phyloP scores from a whole-genome alignment of 257 asterid genomes.

The Solanum rostratum region DNA sequence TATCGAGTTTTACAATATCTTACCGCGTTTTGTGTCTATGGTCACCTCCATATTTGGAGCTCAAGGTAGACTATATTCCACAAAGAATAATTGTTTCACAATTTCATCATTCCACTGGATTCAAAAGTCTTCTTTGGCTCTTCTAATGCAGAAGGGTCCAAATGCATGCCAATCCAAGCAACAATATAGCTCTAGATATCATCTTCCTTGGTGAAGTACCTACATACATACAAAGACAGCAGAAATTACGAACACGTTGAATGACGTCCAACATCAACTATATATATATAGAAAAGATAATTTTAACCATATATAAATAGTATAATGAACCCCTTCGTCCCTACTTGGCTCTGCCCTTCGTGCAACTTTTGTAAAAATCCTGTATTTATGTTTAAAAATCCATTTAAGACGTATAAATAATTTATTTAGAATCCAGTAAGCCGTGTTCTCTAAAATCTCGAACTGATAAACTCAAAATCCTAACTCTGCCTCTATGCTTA shows the following conservation, averaged over 20 bases:
- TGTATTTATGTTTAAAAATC: neutral
- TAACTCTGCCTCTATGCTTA: neutral
- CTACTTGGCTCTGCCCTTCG: no score
- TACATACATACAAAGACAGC: neutral
- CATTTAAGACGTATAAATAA: neutral
- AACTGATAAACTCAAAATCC: neutral
- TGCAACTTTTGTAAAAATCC: neutral
- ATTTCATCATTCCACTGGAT: neutral
- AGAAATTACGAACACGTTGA: neutral
- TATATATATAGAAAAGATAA: no score
- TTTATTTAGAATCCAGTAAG: neutral
- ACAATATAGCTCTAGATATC: neutral
- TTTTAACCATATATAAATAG: no score
- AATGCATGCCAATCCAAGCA: slow-evolving; percentile 17
- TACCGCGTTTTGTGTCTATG: neutral
- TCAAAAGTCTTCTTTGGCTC: neutral
- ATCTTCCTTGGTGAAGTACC: slow-evolving; percentile 17
- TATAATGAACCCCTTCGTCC: no score
- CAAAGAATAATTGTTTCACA: neutral
- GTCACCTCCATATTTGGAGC: neutral
- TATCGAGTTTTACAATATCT: neutral
- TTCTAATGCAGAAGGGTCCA: slow-evolving; percentile 4
- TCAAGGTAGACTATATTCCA: neutral
- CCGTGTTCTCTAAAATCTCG: neutral
- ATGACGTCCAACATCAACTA: no score